Conservation (phyloP, 208 protist genomes). For the Leptomonas seymouri region DNA sequence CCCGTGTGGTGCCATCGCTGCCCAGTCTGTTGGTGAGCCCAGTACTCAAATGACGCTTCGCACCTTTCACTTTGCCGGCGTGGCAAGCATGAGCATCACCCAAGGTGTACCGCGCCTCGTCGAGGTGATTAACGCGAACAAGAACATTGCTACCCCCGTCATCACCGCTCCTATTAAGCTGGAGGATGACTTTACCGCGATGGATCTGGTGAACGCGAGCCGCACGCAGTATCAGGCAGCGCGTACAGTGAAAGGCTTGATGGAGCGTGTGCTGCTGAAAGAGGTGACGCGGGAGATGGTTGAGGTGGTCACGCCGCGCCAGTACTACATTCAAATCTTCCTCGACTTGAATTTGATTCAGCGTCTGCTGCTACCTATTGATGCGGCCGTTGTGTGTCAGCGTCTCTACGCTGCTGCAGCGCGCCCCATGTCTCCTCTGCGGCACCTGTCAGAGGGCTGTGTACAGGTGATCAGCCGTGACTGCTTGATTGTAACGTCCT, state of each 20-base stretch:
- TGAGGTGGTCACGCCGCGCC: constrained; percentile 78
- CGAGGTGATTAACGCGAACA: constrained; percentile 99
- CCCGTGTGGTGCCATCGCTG: constrained; percentile 98
- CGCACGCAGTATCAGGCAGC: constrained; percentile 48
- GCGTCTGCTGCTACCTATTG: constrained; percentile 94
- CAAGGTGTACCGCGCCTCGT: constrained; percentile 97
- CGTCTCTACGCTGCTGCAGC: constrained; percentile 76
- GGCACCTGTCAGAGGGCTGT: constrained; percentile 87
- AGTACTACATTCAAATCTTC: constrained; percentile 93
- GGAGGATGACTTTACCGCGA: constrained; percentile 21
- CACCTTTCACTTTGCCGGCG: constrained; percentile 99
- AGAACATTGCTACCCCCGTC: constrained; percentile 98
- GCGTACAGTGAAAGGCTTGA: constrained; percentile 88
- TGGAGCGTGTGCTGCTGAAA: constrained; percentile 93
- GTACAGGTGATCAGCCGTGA: constrained; percentile 73
- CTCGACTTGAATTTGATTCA: constrained; percentile 94
- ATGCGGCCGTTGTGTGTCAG: constrained; percentile 70
- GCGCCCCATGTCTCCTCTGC: constrained; percentile 82
- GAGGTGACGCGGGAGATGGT: constrained; percentile 88
- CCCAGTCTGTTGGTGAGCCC: constrained; percentile 99
- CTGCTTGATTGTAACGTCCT: constrained; percentile 72
- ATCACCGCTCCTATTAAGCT: constrained; percentile 94
- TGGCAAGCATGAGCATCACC: constrained; percentile 99
- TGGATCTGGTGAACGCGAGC: constrained; percentile 10
- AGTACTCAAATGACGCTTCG: constrained; percentile 99